Conservation (phyloP, 2,329 filamentous ascomycete species). For the Pseudogymnoascus sp. region DNA sequence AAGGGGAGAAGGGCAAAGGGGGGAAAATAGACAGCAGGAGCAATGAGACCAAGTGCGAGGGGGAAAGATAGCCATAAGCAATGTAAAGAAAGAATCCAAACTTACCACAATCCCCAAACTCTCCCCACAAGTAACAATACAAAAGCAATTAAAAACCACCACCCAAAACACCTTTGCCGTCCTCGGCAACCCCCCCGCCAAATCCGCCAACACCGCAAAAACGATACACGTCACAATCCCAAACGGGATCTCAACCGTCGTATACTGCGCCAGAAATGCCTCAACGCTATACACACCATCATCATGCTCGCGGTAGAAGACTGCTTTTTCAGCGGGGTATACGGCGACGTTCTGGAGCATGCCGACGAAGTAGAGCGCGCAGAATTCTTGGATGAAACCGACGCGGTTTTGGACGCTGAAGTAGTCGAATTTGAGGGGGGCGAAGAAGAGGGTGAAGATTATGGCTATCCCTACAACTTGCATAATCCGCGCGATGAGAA, state of each 20-base stretch:
- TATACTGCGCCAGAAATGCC: conserved; percentile 63
- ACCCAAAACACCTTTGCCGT: conserved; percentile 59
- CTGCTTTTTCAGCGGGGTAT: conserved; percentile 63
- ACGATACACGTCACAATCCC: conserved; percentile 57
- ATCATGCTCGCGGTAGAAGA: conserved; percentile 69
- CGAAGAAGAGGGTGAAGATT: conserved; percentile 60
- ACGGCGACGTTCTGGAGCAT: conserved; percentile 74
- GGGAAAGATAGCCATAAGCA: too few relatives aligned
- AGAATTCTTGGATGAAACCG: conserved; percentile 64
- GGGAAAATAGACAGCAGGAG: too few relatives aligned
- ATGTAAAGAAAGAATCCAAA: background rate
- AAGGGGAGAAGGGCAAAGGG: too few relatives aligned
- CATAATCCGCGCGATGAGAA: conserved; percentile 56
- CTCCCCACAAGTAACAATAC: conserved; percentile 66
- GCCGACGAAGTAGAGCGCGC: conserved; percentile 64
- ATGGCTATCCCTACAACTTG: conserved; percentile 57
- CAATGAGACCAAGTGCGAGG: too few relatives aligned
- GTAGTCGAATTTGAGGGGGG: conserved; percentile 61
- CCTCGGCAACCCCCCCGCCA: conserved; percentile 57
- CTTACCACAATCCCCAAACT: conserved; percentile 58
- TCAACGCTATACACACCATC: conserved; percentile 64
- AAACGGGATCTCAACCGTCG: conserved; percentile 61
- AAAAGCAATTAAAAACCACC: conserved; percentile 59
- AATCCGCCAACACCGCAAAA: conserved; percentile 54
- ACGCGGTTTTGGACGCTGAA: conserved; percentile 63